A percentile compares a stretch with the other conserved stretches of the same genome.
phyloP scores from a whole-genome alignment of 1,284 basidiomycete genomes.

The Sanghuangporus baumii region DNA sequence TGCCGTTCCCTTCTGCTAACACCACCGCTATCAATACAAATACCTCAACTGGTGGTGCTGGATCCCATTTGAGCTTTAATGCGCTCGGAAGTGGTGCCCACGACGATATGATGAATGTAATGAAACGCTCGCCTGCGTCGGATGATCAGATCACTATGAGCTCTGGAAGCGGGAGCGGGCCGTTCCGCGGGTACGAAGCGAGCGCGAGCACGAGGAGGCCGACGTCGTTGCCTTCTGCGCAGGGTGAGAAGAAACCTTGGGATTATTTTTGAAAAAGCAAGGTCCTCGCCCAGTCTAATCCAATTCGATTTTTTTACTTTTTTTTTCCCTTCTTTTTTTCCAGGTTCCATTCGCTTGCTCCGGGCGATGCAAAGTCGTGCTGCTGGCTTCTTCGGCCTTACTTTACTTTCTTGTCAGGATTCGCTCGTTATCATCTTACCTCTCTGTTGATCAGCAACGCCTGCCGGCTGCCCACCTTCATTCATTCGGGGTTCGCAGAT shows the following conservation, averaged over 20 bases:
- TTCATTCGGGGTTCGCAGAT: too few species aligned
- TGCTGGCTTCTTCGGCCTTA: too few species aligned
- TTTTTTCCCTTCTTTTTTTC: not conserved
- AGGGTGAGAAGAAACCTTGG: slow-evolving; percentile 11
- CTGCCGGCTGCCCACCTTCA: too few species aligned
- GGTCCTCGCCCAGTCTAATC: not conserved
- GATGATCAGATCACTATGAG: not conserved
- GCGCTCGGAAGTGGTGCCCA: not conserved
- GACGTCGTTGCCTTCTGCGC: slow-evolving; percentile 10
- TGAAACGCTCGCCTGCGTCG: not conserved
- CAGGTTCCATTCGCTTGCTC: too few species aligned
- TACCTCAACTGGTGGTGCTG: too few species aligned
- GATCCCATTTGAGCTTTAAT: not conserved
- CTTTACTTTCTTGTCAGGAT: too few species aligned
- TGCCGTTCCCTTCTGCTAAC: slow-evolving; percentile 9
- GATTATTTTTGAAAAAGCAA: slow-evolving; percentile 1
- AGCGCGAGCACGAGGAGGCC: slow-evolving; percentile 1
- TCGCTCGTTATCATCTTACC: too few species aligned
- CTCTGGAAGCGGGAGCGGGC: not conserved
- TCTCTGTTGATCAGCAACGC: too few species aligned
- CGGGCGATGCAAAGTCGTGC: too few species aligned
- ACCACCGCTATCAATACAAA: not conserved
- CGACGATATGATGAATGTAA: not conserved
- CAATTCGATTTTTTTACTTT: not conserved
- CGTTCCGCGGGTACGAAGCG: not conserved